Conservation (phyloP, 192 early-diverging fungal species). For the Neocallimastix lanati region DNA sequence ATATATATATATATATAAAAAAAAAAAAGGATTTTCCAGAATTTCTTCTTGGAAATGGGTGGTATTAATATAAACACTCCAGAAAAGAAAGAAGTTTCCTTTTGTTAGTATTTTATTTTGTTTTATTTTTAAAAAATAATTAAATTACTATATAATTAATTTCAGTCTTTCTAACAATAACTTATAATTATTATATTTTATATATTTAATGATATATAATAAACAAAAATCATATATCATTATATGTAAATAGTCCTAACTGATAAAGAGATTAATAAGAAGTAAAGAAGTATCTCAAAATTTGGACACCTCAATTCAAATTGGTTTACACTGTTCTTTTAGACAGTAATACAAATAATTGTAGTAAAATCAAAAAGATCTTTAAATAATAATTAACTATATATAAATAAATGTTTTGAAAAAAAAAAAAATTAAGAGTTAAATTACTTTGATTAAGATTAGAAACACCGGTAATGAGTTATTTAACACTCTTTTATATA, state of each 20-base stretch:
- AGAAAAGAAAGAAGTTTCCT: slow-evolving; percentile 22
- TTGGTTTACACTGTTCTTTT: slow-evolving; percentile 67
- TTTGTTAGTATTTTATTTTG: slow-evolving; percentile 14
- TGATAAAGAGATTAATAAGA: slow-evolving; percentile 28
- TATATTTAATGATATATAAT: too few relatives aligned
- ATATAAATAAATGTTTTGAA: too few relatives aligned
- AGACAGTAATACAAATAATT: too few relatives aligned
- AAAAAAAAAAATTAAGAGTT: slow-evolving; percentile 7
- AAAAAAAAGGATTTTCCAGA: background rate
- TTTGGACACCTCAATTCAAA: slow-evolving; percentile 58
- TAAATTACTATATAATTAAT: too few relatives aligned
- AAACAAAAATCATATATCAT: background rate
- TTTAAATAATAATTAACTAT: too few relatives aligned
- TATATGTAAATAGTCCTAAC: slow-evolving; percentile 20
- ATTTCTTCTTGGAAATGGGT: slow-evolving; percentile 26
- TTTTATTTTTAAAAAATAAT: too few relatives aligned
- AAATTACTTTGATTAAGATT: slow-evolving; percentile 51
- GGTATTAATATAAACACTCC: slow-evolving; percentile 22
- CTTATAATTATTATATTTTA: too few relatives aligned
- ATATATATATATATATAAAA: too few relatives aligned
- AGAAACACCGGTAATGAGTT: slow-evolving; percentile 54
- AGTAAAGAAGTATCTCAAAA: slow-evolving; percentile 23
- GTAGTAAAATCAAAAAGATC: too few relatives aligned
- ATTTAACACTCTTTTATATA: slow-evolving; percentile 84
- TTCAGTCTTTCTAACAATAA: too few relatives aligned